Percentiles rank a stretch among this genome's conserved stretches.
These are phyloP conservation scores for Mikania micrantha DNA, from an alignment of 129 eudicot species.

Conservation along the genomic window DNA sequence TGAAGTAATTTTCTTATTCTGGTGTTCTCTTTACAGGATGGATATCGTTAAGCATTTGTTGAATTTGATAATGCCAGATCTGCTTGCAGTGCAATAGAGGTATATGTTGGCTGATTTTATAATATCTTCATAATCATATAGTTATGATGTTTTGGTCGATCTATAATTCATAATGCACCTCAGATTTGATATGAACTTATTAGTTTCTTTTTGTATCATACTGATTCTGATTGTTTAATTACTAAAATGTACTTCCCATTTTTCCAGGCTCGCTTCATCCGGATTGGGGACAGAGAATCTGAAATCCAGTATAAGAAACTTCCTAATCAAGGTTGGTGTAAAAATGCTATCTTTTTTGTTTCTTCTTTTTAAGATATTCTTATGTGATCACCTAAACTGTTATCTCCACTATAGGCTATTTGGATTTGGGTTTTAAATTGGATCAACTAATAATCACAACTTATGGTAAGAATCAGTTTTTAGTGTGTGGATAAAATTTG, in stretches of 20 bases:
- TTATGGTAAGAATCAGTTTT: not conserved
- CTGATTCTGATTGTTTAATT: not conserved
- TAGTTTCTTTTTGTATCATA: not conserved
- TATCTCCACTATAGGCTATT: not conserved
- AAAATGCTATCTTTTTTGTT: not conserved
- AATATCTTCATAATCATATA: not conserved
- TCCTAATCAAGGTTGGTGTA: slow-evolving; percentile 28
- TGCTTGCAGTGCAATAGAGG: slow-evolving; percentile 37
- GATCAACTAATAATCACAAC: not conserved
- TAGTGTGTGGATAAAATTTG: not conserved
- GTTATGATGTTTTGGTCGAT: not conserved
- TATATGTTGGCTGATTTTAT: slow-evolving; percentile 12
- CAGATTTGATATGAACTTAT: not conserved
- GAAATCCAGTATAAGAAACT: slow-evolving; percentile 34
- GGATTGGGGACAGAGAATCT: slow-evolving; percentile 9
- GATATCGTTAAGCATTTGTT: slow-evolving; percentile 37
- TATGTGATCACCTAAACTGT: not conserved
- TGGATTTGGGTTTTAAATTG: not conserved
- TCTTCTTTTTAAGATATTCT: not conserved
- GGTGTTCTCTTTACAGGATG: slow-evolving; percentile 23
- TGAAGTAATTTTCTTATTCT: not conserved
- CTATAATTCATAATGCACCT: too few species aligned
- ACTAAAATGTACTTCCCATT: not conserved
- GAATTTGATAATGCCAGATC: slow-evolving; percentile 34
- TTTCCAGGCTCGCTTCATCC: slow-evolving; percentile 25